Base-by-base conservation (phyloP, 345 rosid species). In the Gossypium mustelinum region DNA sequence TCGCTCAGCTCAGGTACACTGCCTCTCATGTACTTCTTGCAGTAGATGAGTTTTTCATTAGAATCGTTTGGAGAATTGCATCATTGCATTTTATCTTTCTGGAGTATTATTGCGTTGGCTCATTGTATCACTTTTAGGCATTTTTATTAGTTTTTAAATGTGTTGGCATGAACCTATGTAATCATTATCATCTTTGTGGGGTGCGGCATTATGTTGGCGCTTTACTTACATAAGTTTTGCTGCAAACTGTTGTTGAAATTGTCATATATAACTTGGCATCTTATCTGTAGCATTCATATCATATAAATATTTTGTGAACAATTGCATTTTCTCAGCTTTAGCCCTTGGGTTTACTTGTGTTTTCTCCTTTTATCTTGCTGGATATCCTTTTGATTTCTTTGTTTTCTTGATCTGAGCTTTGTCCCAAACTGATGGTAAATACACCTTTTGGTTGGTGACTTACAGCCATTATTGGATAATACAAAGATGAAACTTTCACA, bases 401-500 rank as follows among this genome's bases (percentile, higher is more conserved):
- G 47, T n/a, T 25, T 64, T n/a, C 52, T 52, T 70, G 24, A 52
- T 39, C 44, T 52, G 39, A 16, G 24, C 27, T 56, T 76, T 50
- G 73, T 74, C 75, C 78, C 51, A 29, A 45, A 20, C 18, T 77
- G 41, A 62, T 11, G 44, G 62, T 58, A 14, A 7, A 59, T 60
- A 10, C 27, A 51, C 59, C 59, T 51, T 54, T 56, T 67, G 72
- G 29, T 65, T 61, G 18, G 59, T 74, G 34, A 9, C 67, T 63
- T 80, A 83, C 86, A 95, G 99, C 97, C 96, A 73, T 82, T 95
- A 65, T 77, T 89, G 78, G 96, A 85, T 58, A 85, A 84, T 80
- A 90, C 97, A 7, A 93, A 90, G 88, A 89, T 80, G 57, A 95
- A 95, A 82, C 90, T 95, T 82, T 88, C 98, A 63, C 97, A 93